phyloP scores from a whole-genome alignment of 2,329 filamentous ascomycete species.

The Fusarium setosum region DNA sequence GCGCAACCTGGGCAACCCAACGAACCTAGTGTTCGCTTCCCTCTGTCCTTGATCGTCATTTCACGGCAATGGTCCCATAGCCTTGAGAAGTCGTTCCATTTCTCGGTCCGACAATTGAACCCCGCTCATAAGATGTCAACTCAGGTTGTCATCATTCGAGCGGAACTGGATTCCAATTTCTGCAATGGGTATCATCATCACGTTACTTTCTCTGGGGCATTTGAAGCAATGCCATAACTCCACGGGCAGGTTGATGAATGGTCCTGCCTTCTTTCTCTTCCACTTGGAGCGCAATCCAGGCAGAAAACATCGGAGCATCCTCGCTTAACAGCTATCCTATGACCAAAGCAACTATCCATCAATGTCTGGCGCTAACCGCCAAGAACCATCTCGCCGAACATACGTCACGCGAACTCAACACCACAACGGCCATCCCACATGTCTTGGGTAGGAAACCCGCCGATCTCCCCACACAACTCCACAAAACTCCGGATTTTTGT shows the following conservation, averaged over 20 bases:
- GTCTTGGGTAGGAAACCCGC: constrained; percentile 12
- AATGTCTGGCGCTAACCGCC: constrained; percentile 16
- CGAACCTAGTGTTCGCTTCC: no score
- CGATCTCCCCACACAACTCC: constrained; percentile 39
- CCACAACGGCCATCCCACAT: constrained; percentile 17
- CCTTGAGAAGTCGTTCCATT: not conserved
- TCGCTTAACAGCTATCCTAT: not conserved
- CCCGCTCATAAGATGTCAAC: not conserved
- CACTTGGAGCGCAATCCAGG: not conserved
- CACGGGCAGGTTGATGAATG: not conserved
- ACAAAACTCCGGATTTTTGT: constrained; percentile 33
- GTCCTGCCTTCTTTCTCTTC: no score
- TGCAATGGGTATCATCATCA: not conserved
- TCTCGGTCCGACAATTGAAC: constrained; percentile 6
- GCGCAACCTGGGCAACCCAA: no score
- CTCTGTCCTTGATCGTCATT: not conserved
- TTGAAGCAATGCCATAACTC: not conserved
- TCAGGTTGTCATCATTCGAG: not conserved
- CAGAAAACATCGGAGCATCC: not conserved
- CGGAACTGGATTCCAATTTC: not conserved
- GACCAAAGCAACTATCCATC: not conserved
- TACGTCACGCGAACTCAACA: constrained; percentile 31
- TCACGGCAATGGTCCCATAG: not conserved
- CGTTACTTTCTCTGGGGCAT: not conserved
- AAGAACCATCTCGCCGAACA: constrained; percentile 16